These are phyloP conservation scores for Leucoagaricus sp. DNA, from an alignment of 1,284 basidiomycete genomes.

Conservation along the genomic window DNA sequence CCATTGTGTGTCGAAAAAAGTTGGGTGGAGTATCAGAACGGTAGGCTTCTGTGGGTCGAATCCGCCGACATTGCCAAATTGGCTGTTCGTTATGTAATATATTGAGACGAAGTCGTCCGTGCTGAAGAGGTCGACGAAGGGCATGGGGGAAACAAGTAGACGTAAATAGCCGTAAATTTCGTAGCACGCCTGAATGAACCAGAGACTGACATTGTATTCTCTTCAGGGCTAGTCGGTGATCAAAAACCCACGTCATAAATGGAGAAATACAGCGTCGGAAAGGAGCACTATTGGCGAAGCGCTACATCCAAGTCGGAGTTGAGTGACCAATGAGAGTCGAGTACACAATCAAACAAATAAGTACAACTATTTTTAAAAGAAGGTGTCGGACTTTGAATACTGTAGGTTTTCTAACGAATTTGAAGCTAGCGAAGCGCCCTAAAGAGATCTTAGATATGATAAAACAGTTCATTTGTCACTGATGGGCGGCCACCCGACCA, in stretches of 20 bases:
- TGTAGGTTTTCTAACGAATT: too few species aligned
- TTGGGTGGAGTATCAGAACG: constrained; percentile 65
- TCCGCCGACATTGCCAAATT: constrained; percentile 55
- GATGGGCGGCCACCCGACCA: too few species aligned
- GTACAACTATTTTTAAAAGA: too few species aligned
- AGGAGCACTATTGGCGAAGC: constrained; percentile 1
- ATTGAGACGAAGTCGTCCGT: constrained; percentile 67
- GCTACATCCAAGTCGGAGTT: too few species aligned
- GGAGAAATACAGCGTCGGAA: background rate
- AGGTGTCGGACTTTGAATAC: too few species aligned
- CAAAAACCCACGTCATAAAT: constrained; percentile 44
- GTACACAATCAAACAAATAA: too few species aligned
- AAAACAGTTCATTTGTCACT: too few species aligned
- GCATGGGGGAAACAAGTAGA: constrained; percentile 47
- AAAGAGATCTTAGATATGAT: background rate
- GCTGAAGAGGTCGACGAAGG: constrained; percentile 66
- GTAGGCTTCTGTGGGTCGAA: constrained; percentile 67
- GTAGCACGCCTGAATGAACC: background rate
- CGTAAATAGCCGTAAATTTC: background rate
- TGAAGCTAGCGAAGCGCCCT: background rate
- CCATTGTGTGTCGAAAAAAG: constrained; percentile 70
- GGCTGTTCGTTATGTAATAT: constrained; percentile 67
- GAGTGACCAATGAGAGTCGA: too few species aligned
- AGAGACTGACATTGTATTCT: background rate
- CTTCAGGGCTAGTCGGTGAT: constrained; percentile 6